Base-by-base conservation (phyloP, 208 protist genomes). In the Leishmania tropica region DNA sequence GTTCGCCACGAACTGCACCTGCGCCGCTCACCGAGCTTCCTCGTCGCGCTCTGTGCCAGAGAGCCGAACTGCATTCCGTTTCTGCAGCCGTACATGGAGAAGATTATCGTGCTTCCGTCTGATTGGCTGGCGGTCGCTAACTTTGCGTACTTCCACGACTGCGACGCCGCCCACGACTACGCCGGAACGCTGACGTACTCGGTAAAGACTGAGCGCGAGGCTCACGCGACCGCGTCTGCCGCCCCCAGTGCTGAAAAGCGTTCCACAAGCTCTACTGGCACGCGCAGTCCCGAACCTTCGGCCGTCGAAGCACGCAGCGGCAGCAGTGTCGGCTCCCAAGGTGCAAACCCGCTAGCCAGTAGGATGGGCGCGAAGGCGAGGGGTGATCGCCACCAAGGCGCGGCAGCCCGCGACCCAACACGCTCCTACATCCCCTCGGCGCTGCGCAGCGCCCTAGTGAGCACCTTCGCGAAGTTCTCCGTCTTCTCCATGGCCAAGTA, bases 121-220 rank as follows among this genome's bases (percentile, higher is more conserved):
- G 98, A 99, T 88, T 99, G 97, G 97, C 87, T 99, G 56, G 86
- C 96, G 0, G 90, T 99, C n/a, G 95, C 96, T 1, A 90, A 90
- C 62, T 94, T 98, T 53, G 96, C 92, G 2, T 91, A 92, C 83
- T 90, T 88, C 54, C 83, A 85, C 70, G 91, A 94, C 78, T 87
- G 70, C 40, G 89, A 93, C 47, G 78, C 83, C 35, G 71, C 79
- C 19, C 83, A 88, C 67, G 56, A 76, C 75, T 83, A 80, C 77
- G 48, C 75, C 7, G 21, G 28, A 28, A 37, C 54, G n/a, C 51
- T 37, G 2, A 17, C 28, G 40, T 51, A 74, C 70, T 45, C 70
- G 45, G 24, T 31, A 21, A 74, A 31, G 40, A 31, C 71, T 17
- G 47, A 48, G 47, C 21, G 8, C 40, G 60, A 48, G 3, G 51